These are phyloP conservation scores for Aspergillus chevalieri DNA, from an alignment of 2,329 filamentous ascomycete species.

Conservation along the genomic window DNA sequence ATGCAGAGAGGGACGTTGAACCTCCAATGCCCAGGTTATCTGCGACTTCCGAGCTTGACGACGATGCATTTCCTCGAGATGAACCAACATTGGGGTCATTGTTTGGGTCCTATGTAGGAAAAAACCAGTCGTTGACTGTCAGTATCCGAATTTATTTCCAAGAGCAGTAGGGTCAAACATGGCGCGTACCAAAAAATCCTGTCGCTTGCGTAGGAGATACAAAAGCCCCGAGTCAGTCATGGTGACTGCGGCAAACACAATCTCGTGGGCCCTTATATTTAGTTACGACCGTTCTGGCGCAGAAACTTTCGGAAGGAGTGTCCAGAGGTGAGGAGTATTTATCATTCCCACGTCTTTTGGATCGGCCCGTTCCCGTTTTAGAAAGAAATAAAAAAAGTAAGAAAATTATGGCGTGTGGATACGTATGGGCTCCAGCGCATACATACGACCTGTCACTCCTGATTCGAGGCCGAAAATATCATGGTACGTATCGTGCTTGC, in stretches of 20 bases:
- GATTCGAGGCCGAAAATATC: too few species aligned
- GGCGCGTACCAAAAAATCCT: not conserved
- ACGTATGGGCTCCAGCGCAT: not conserved
- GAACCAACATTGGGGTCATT: slow-evolving; percentile 40
- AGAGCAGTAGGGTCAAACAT: not conserved
- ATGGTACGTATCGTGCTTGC: too few species aligned
- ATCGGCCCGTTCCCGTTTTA: not conserved
- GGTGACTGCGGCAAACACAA: not conserved
- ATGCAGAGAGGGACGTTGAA: slow-evolving; percentile 46
- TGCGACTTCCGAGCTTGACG: slow-evolving; percentile 26
- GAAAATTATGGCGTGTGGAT: not conserved
- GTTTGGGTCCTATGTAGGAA: slow-evolving; percentile 25
- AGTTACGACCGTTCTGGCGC: not conserved
- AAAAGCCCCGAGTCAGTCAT: not conserved
- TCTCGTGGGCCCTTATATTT: not conserved
- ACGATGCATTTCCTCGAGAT: slow-evolving; percentile 33
- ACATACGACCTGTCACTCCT: not conserved
- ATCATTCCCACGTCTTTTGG: not conserved
- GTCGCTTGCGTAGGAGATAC: not conserved
- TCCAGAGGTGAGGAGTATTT: not conserved
- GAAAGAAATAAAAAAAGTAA: not conserved
- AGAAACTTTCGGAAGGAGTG: not conserved
- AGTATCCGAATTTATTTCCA: not conserved
- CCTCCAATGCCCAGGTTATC: slow-evolving; percentile 23
- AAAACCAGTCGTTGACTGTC: not conserved